Percentiles rank a stretch among this genome's conserved stretches.
These are phyloP conservation scores for Phialophora tarda DNA, from an alignment of 2,329 filamentous ascomycete species.

Conservation along the genomic window DNA sequence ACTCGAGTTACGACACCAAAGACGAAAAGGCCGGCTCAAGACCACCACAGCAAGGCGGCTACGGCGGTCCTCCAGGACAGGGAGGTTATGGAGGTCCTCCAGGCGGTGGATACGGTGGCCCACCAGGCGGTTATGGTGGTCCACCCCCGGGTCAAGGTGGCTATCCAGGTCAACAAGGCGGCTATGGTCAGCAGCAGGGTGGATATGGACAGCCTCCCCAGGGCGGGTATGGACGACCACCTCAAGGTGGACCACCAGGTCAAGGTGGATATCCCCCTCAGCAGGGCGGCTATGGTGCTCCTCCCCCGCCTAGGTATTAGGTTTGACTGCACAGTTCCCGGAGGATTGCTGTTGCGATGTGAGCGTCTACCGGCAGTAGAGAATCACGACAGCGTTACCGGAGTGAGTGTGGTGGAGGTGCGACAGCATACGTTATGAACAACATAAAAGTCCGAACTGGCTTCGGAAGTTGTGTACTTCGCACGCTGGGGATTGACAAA, in stretches of 20 bases:
- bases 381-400: not conserved
- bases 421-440: not conserved
- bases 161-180: slow-evolving; percentile 40
- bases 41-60: slow-evolving; percentile 38
- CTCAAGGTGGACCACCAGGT: slow-evolving; percentile 36
- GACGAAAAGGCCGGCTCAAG: slow-evolving; percentile 62
- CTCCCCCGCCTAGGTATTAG: slow-evolving; percentile 33
- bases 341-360: not conserved
- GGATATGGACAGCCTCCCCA: slow-evolving; percentile 35
- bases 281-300: slow-evolving; percentile 29
- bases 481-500: not conserved
- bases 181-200: slow-evolving; percentile 44
- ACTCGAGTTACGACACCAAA: slow-evolving; percentile 68
- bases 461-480: not conserved
- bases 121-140: slow-evolving; percentile 29
- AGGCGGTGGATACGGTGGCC: slow-evolving; percentile 45
- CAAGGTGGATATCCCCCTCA: slow-evolving; percentile 42
- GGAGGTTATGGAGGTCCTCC: slow-evolving; percentile 38
- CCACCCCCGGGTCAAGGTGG: slow-evolving; percentile 38
- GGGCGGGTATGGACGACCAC: slow-evolving; percentile 39
- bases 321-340: not conserved
- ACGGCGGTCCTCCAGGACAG: slow-evolving; percentile 38
- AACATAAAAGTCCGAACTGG: not conserved
- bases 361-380: not conserved
- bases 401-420: not conserved